A percentile compares a stretch with the other conserved stretches of the same genome.
Evolutionary conservation across 2,329 filamentous ascomycete genomes (phyloP).

Genomic region (Hortaea werneckii): DNA sequence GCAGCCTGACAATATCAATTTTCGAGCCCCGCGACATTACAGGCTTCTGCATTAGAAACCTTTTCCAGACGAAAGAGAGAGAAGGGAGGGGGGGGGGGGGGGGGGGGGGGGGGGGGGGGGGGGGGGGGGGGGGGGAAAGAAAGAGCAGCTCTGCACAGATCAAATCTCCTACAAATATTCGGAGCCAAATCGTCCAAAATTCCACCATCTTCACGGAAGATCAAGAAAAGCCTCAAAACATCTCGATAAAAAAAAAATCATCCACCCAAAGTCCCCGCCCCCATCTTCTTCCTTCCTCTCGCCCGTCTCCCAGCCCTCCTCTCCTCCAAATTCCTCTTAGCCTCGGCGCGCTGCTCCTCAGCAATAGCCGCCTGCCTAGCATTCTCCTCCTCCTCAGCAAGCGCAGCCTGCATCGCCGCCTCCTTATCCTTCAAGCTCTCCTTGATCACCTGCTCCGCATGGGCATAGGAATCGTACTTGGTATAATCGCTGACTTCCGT

Average conservation of each 20-base stretch:
- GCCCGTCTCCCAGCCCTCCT: constrained; percentile 23
- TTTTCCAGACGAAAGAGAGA: too few relatives aligned
- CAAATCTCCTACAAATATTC: too few relatives aligned
- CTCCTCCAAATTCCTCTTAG: constrained; percentile 15
- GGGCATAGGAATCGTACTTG: constrained; percentile 23
- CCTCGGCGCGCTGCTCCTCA: constrained; percentile 23
- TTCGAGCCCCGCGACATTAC: too few relatives aligned
- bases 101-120: too few relatives aligned
- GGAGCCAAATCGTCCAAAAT: too few relatives aligned
- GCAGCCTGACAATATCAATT: too few relatives aligned
- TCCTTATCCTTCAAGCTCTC: constrained; percentile 20
- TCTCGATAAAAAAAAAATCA: too few relatives aligned
- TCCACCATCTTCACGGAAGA: too few relatives aligned
- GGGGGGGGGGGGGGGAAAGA: too few relatives aligned
- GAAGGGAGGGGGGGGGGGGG: too few relatives aligned
- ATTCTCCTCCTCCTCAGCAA: constrained; percentile 27
- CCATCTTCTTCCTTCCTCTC: constrained; percentile 2
- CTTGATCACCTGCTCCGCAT: constrained; percentile 25
- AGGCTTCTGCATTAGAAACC: too few relatives aligned
- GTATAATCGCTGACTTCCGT: constrained; percentile 29
- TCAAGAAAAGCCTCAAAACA: background rate
- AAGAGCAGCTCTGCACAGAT: too few relatives aligned
- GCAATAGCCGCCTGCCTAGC: constrained; percentile 22
- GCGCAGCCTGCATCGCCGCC: constrained; percentile 24
- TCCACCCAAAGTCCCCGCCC: constrained; percentile 4